Evolutionary conservation across 176 grass and related monocot species (phyloP), one percentile per base, ranked within the genome.

Genomic region (Juncus effusus): DNA sequence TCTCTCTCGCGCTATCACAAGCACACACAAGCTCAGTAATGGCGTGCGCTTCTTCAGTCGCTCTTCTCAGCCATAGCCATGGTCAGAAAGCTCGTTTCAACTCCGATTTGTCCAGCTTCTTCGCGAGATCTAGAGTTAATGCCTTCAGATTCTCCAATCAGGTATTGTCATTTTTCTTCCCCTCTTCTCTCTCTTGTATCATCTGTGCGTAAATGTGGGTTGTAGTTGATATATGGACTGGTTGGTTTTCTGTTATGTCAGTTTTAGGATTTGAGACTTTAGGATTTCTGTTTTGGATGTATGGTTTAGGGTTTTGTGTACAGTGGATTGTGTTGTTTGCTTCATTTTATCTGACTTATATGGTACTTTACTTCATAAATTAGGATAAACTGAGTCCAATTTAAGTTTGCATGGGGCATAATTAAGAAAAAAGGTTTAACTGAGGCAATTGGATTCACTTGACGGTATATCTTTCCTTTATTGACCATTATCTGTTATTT

Each of bases 121-220:
- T 56, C 51, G 38, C 28, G 3, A 70, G 66, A 70, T 41, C 51
- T 55, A 56, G 66, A 28, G 3, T 53, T 41, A 10, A 55, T 11
- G 51, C 13, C 13, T 40, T 15, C 42, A 19, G 66, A 56, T 53
- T 15, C 16, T 56, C 66, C 13, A 40, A 9, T 14, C 12, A 28
- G 10, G 54, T 16, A 53, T 59, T 59, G 10, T 38, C 54, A 72
- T 72, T 72, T n/a, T n/a, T n/a, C n/a, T n/a, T n/a, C n/a, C n/a
- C 35, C n/a, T 72, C 37, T 58, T 14, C 40, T 72, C 14, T 35
- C 58, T 10, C 9, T 47, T 72, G 15, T 44, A 0, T 7, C 39
- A 44, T 72, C 6, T 54, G 7, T 15, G 11, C 12, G 13, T 6
- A 1, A 13, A 42, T 9, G 28, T 59, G 38, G 3, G 54, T 67